Evolutionary conservation across 2,329 filamentous ascomycete species (phyloP), one percentile per base, ranked within the genome.

Genomic region (Fusarium irregulare): DNA sequence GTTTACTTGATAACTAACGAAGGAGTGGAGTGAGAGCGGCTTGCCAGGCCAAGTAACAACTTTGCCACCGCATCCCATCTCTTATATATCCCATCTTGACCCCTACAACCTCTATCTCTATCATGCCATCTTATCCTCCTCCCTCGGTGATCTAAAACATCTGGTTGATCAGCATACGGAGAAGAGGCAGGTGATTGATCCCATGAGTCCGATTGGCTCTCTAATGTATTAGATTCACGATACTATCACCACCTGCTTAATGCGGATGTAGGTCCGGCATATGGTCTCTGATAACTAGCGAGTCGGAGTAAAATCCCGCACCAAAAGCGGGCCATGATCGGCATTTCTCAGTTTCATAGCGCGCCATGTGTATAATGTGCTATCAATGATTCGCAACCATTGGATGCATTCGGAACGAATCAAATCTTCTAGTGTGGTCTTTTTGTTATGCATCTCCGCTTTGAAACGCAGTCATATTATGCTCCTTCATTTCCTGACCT

Each of bases 241-340:
- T 62, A 62, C 14, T 49, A 67, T 47, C 47, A 71, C 21, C 55
- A 73, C 71, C 71, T 73, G 68, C 71, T 64, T 55, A 65, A 73
- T 51, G 37, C 6, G 66, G 71, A 40, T 46, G 55, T 59, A 21
- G 30, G 34, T 47, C 63, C 71, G 68, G 66, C 11, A 58, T 27
- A 23, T 55, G 53, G 50, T 13, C 34, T 32, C 6, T 32, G 7
- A 32, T 14, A 32, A 32, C 30, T 4, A 32, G 30, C 30, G 13
- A 32, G 13, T 68, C 16, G 54, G 28, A 50, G 20, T 11, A 37
- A 50, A 57, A 48, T 60, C 41, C 54, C 64, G 46, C 51, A 45
- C n/a, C 14, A 10, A 18, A 50, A 61, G 66, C 51, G 57, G 51
- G 62, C 51, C 44, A 46, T 20, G 71, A 73, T 73, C 71, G 71